Evolutionary conservation across 1,139 yeast species (phyloP), one percentile per base, ranked within the genome.

Genomic region (Komagataea norvegica): DNA sequence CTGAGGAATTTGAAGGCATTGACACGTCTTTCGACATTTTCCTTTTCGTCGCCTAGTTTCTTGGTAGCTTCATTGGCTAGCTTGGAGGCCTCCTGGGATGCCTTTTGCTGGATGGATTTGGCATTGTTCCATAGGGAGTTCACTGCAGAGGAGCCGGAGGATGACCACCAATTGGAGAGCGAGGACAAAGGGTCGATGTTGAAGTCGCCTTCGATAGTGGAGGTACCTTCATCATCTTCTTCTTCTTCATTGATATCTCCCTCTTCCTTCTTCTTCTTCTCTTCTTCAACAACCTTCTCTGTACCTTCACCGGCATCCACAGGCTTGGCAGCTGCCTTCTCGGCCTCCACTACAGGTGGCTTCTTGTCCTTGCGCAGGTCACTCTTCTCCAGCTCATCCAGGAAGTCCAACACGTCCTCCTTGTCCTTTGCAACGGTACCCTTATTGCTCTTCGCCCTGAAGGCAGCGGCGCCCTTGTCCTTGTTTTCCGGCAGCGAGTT

Each of bases 361-460:
- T n/a, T n/a, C n/a, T n/a, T n/a, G n/a, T 33, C 36, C 25, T 32
- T 31, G 29, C 46, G 42, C 28, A 49, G 41, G 34, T 60, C 64
- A 34, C 60, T 62, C 39, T 64, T 62, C 22, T 77, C 86, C 47
- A 91, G 67, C 55, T 89, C 94, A 56, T 89, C 96, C 45, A 91
- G 66, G 53, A 91, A 89, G 25, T 86, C 95, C 55, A 89, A 66
- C 32, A 91, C 79, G 48, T 89, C 96, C 25, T 78, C 83, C 43
- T 77, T 77, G 32, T 74, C 70, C 34, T 71, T 16, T 6, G 14
- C 20, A 13, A 19, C 22, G 5, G 18, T 17, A 18, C 55, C 58
- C 14, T 49, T 53, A 18, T 56, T 47, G n/a, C 51, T 52, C 36
- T 52, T 49, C 8, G 52, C 41, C 24, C 38, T 36, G 27, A 40